A percentile compares a stretch with the other conserved stretches of the same genome.
Conservation (phyloP, 768 basidiomycete genomes). For the Lactarius pseudohatsudake region DNA sequence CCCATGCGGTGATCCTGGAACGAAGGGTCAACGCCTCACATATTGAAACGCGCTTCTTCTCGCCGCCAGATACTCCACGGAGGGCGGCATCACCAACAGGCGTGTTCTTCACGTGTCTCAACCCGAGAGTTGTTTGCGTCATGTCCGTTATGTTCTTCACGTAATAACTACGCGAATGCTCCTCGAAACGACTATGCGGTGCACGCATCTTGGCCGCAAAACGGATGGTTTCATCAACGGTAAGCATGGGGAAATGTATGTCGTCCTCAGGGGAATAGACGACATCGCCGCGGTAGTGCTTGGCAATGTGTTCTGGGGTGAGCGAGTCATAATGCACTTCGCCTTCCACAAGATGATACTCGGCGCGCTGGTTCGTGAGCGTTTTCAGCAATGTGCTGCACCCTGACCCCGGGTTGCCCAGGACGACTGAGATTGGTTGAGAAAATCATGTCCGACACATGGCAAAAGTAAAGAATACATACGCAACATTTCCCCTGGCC, state of each 20-base stretch:
- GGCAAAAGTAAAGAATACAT: conserved; percentile 35
- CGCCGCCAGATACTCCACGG: conserved; percentile 79
- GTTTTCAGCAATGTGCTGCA: conserved; percentile 86
- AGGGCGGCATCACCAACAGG: conserved; percentile 87
- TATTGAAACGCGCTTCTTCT: conserved; percentile 81
- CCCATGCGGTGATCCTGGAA: not conserved
- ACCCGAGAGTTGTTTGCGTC: conserved; percentile 74
- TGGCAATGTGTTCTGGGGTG: conserved; percentile 68
- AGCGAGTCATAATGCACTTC: conserved; percentile 83
- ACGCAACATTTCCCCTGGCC: conserved; percentile 71
- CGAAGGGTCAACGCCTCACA: conserved; percentile 47
- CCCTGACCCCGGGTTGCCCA: conserved; percentile 78
- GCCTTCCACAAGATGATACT: conserved; percentile 62
- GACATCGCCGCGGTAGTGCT: conserved; percentile 75
- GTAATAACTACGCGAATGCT: conserved; percentile 44
- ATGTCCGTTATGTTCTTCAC: conserved; percentile 50
- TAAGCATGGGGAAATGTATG: conserved; percentile 78
- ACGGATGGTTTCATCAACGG: conserved; percentile 74
- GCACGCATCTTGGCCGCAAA: conserved; percentile 68
- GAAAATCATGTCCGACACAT: not conserved
- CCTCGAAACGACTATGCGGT: conserved; percentile 51
- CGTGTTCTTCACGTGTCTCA: conserved; percentile 73
- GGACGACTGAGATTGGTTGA: conserved; percentile 1
- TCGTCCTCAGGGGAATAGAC: conserved; percentile 66
- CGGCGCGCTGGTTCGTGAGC: conserved; percentile 72